These are phyloP conservation scores for Kurtzmaniella quercitrusa DNA, from an alignment of 1,139 yeast species.

Conservation along the genomic window DNA sequence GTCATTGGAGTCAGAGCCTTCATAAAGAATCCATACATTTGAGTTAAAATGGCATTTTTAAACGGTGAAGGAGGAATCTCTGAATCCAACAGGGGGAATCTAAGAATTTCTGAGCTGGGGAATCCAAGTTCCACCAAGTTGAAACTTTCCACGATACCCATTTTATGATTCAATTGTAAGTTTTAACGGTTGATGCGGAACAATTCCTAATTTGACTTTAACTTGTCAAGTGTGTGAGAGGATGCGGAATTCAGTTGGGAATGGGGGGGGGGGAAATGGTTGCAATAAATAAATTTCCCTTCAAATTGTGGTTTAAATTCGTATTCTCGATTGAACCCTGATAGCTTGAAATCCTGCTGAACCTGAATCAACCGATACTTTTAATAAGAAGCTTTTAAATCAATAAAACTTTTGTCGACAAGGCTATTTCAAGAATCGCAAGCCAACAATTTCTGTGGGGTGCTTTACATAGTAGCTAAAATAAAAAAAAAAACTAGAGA, in stretches of 20 bases:
- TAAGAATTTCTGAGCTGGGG: constrained; percentile 32
- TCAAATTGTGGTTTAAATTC: background rate
- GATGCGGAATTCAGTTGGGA: too few species aligned
- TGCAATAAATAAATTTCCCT: background rate
- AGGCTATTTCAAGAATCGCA: background rate
- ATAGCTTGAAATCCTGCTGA: too few species aligned
- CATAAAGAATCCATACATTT: constrained; percentile 30
- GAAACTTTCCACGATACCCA: constrained; percentile 1
- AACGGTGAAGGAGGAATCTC: constrained; percentile 39
- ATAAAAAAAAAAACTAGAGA: background rate
- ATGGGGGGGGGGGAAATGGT: background rate
- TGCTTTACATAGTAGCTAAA: background rate
- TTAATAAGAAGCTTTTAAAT: background rate
- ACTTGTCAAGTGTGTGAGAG: background rate
- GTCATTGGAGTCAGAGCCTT: constrained; percentile 48
- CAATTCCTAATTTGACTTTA: background rate
- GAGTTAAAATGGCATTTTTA: constrained; percentile 20
- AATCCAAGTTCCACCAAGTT: constrained; percentile 32
- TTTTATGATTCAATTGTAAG: background rate
- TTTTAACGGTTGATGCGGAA: background rate
- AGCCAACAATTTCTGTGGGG: background rate
- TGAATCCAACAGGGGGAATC: constrained; percentile 27
- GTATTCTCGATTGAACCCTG: background rate
- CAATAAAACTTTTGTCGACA: background rate
- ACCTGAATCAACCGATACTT: too few species aligned